phyloP scores from a whole-genome alignment of 192 early-diverging fungal species.

The Gonapodya sp. region DNA sequence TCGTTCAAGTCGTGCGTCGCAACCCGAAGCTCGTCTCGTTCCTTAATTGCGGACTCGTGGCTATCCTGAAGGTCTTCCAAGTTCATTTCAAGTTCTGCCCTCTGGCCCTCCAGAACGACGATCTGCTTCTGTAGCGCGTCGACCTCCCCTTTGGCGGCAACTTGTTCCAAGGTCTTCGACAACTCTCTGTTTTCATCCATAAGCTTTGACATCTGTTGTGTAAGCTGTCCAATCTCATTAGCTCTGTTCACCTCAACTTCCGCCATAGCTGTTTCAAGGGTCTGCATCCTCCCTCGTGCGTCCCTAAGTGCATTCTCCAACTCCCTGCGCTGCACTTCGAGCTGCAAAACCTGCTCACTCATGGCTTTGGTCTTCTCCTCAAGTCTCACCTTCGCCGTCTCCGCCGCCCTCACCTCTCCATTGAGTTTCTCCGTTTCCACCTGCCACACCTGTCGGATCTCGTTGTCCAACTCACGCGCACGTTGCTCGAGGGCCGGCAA shows the following conservation, averaged over 20 bases:
- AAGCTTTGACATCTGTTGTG: background rate
- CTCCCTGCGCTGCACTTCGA: background rate
- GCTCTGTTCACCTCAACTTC: background rate
- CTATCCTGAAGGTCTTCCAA: background rate
- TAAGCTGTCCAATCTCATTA: background rate
- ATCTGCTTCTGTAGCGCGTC: background rate
- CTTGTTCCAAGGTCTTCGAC: background rate
- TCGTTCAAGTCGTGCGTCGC: background rate
- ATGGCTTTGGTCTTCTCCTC: background rate
- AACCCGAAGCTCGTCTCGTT: background rate
- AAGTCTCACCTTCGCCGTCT: background rate
- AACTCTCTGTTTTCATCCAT: background rate
- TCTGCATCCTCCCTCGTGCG: background rate
- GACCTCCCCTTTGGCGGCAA: background rate
- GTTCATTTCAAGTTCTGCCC: background rate
- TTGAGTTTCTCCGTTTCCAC: background rate
- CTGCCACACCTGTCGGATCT: background rate
- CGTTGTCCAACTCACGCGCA: background rate
- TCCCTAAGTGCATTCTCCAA: background rate
- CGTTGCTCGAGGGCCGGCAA: background rate
- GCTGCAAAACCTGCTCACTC: background rate
- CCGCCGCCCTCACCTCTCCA: background rate
- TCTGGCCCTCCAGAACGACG: background rate
- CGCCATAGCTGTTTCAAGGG: background rate
- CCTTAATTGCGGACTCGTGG: background rate